A percentile compares a stretch with the other conserved stretches of the same genome.
phyloP scores from a whole-genome alignment of 2,329 filamentous ascomycete genomes.

The Mycosphaerella sp. region DNA sequence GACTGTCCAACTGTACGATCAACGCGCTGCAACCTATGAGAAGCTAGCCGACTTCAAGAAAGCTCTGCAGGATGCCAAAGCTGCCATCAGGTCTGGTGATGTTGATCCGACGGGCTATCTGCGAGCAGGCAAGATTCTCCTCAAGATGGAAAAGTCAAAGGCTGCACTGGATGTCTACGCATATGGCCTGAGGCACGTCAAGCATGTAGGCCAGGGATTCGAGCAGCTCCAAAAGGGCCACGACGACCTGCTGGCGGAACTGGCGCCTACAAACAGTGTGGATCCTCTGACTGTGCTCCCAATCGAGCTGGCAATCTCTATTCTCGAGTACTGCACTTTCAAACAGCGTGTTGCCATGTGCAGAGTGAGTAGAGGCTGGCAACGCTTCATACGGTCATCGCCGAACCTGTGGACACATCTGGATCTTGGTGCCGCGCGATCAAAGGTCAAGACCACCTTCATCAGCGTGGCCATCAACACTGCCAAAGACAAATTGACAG shows the following conservation, averaged over 20 bases:
- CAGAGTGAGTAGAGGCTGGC: conserved; percentile 52
- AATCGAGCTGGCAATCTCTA: conserved; percentile 47
- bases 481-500: conserved; percentile 34
- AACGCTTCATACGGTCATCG: conserved; percentile 43
- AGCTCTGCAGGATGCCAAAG: conserved; percentile 48
- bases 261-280: conserved; percentile 39
- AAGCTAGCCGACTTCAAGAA: not conserved
- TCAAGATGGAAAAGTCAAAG: conserved; percentile 46
- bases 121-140: conserved; percentile 46
- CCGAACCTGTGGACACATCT: conserved; percentile 48
- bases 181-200: conserved; percentile 50
- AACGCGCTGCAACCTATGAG: no score
- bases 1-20: no score
- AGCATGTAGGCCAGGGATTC: conserved; percentile 34
- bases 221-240: conserved; percentile 35
- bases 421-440: conserved; percentile 44
- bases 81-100: conserved; percentile 48
- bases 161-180: conserved; percentile 52
- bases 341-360: conserved; percentile 43
- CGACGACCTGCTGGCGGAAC: conserved; percentile 39
- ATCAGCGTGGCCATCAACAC: conserved; percentile 39
- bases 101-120: conserved; percentile 53
- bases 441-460: conserved; percentile 38
- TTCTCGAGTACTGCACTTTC: conserved; percentile 50
- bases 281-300: conserved; percentile 51